These are phyloP conservation scores for Haplosporangium sp. DNA, from an alignment of 371 early-diverging fungal species.

Conservation along the genomic window DNA sequence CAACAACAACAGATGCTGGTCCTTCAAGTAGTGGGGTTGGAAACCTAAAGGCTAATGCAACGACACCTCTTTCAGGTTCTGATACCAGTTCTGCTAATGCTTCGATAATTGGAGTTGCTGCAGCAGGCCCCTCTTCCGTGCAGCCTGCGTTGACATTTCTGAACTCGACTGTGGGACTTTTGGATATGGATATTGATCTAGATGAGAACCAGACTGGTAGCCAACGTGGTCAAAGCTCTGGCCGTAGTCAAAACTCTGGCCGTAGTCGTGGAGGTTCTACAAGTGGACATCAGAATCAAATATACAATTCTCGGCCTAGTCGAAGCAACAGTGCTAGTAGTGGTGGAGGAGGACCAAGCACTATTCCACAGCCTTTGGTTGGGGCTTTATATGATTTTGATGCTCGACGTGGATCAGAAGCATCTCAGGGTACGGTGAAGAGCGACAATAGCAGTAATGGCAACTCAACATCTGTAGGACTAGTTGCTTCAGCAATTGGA, in stretches of 20 bases:
- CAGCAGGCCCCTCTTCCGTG: constrained; percentile 1
- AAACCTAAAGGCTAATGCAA: neutral
- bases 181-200: constrained; percentile 18
- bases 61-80: neutral
- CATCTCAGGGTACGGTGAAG: constrained; percentile 21
- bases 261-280: neutral
- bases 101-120: neutral
- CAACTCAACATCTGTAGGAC: constrained; percentile 1
- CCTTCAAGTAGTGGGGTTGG: neutral
- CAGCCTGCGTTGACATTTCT: constrained; percentile 21
- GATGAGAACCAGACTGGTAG: neutral
- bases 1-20: neutral
- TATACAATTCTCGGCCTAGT: neutral
- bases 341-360: neutral
- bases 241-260: neutral
- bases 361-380: constrained; percentile 11
- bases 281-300: neutral
- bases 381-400: constrained; percentile 9
- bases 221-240: neutral
- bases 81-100: neutral
- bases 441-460: neutral
- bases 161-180: constrained; percentile 33
- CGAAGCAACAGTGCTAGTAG: constrained; percentile 19
- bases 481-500: constrained; percentile 21
- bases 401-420: constrained; percentile 20